Conservation (phyloP, 2,329 filamentous ascomycete species). For the Zasmidium citrigriseum region DNA sequence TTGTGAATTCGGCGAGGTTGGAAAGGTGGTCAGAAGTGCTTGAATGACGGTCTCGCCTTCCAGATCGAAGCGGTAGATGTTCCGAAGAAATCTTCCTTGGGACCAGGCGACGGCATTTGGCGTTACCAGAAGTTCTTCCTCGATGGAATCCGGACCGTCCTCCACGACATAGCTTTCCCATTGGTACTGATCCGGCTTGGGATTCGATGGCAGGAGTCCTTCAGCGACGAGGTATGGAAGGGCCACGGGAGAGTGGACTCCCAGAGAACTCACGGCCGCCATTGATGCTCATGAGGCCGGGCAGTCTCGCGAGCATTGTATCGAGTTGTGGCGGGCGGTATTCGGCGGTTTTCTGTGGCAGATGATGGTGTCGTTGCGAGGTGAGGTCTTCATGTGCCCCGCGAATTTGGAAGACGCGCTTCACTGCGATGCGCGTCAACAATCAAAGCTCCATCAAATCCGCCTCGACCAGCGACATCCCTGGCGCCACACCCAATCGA, state of each 20-base stretch:
- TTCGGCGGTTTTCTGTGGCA: not conserved
- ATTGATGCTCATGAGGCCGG: conserved; percentile 50
- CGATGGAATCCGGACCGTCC: conserved; percentile 43
- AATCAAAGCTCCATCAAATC: conserved; percentile 3
- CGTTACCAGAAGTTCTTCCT: conserved; percentile 81
- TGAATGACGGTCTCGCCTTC: conserved; percentile 87
- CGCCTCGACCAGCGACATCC: conserved; percentile 7
- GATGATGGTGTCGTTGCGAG: not conserved
- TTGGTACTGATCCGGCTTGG: conserved; percentile 65
- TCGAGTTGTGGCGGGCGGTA: not conserved
- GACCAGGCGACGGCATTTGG: conserved; percentile 83
- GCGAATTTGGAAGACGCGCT: conserved; percentile 15
- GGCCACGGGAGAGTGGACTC: conserved; percentile 83
- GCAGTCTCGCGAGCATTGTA: conserved; percentile 17
- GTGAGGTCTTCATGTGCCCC: not conserved
- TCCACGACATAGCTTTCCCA: conserved; percentile 68
- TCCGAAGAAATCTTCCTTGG: conserved; percentile 78
- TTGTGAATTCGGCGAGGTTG: conserved; percentile 37
- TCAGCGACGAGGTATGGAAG: conserved; percentile 82
- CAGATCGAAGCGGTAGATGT: conserved; percentile 80
- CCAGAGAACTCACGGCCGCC: conserved; percentile 88
- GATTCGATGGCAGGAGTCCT: conserved; percentile 69
- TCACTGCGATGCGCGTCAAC: conserved; percentile 10
- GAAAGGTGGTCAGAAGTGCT: conserved; percentile 82
- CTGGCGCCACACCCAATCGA: not conserved